phyloP scores from a whole-genome alignment of 2,329 filamentous ascomycete species.

The Sclerotinia subarctica region DNA sequence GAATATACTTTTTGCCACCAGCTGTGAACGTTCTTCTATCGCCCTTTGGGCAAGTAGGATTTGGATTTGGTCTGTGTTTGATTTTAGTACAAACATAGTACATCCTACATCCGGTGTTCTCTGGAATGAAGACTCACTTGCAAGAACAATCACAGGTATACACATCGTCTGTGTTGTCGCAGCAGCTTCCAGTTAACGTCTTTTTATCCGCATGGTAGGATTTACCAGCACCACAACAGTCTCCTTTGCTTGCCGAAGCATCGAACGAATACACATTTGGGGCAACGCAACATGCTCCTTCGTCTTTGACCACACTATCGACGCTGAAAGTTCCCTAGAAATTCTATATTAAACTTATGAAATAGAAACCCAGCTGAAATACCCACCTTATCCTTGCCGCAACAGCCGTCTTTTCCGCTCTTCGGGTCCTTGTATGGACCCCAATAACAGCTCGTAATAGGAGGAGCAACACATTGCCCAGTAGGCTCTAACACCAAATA shows the following conservation, averaged over 20 bases:
- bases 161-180: constrained; percentile 7
- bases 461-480: constrained; percentile 9
- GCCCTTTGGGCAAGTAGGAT: constrained; percentile 5
- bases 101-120: no score
- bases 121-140: neutral
- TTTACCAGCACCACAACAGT: neutral
- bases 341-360: neutral
- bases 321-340: constrained; percentile 7
- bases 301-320: neutral
- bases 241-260: neutral
- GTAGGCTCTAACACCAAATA: neutral
- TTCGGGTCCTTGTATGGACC: constrained; percentile 10
- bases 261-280: constrained; percentile 10
- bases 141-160: constrained; percentile 17
- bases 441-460: constrained; percentile 10
- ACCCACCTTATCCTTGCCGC: constrained; percentile 8
- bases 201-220: constrained; percentile 4
- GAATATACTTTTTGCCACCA: constrained; percentile 2
- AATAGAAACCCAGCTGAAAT: neutral
- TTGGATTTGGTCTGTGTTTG: neutral
- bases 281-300: constrained; percentile 13
- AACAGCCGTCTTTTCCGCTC: neutral
- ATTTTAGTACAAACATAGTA: neutral
- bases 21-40: neutral
- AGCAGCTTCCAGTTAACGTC: constrained; percentile 1